Evolutionary conservation across 257 asterid species (phyloP).

Genomic region (Solanum lycopersicoides): DNA sequence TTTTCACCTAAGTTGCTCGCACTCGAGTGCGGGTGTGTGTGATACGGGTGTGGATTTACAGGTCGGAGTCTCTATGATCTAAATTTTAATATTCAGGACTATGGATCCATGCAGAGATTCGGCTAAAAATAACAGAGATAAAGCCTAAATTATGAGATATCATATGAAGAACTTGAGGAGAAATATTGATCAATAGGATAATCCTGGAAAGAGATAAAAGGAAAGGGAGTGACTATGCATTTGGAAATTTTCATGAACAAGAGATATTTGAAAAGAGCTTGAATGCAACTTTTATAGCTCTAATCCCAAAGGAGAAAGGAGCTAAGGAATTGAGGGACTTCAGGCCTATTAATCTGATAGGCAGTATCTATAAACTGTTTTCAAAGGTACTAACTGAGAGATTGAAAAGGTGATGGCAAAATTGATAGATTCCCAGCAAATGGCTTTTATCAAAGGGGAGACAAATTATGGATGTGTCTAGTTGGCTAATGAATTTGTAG

Average conservation of each 20-base stretch:
- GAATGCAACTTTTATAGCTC: not conserved
- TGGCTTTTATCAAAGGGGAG: too few relatives aligned
- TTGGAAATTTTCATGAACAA: not conserved
- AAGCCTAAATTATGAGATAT: not conserved
- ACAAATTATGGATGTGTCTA: too few relatives aligned
- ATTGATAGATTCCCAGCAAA: too few relatives aligned
- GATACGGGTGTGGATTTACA: not conserved
- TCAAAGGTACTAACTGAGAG: too few relatives aligned
- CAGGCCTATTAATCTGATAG: not conserved
- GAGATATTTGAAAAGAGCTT: not conserved
- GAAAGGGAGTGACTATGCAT: not conserved
- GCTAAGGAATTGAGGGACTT: not conserved
- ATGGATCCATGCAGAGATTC: not conserved
- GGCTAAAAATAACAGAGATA: not conserved
- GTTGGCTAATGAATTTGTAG: too few relatives aligned
- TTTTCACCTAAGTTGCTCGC: not conserved
- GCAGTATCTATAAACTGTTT: too few relatives aligned
- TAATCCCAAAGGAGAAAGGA: not conserved
- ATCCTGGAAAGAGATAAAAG: not conserved
- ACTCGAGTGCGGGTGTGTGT: not conserved
- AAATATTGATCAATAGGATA: not conserved
- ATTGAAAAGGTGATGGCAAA: too few relatives aligned
- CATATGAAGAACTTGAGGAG: too few relatives aligned
- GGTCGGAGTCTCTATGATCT: not conserved
- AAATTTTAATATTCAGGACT: not conserved